Percentiles rank a stretch among this genome's conserved stretches.
phyloP scores from a whole-genome alignment of 2,329 filamentous ascomycete species.

The Erysiphe pulchra region DNA sequence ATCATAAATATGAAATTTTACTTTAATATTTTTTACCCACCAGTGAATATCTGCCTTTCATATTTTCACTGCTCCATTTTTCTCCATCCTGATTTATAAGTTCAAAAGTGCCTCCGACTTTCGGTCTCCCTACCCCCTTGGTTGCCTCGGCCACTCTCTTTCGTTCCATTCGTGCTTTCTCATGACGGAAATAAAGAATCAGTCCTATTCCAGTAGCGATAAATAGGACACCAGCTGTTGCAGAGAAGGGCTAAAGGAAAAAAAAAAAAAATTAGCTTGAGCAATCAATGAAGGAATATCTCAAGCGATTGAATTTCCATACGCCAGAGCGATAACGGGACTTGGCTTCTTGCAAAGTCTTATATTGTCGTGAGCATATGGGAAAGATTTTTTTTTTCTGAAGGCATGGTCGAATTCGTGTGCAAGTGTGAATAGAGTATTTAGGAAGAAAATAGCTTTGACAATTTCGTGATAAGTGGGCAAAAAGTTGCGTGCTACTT shows the following conservation, averaged over 20 bases:
- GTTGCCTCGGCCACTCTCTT: slow-evolving; percentile 73
- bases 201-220: slow-evolving; percentile 51
- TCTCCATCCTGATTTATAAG: slow-evolving; percentile 62
- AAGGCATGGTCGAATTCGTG: too few species aligned
- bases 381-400: not conserved
- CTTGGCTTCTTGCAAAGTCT: slow-evolving; percentile 12
- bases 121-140: slow-evolving; percentile 78
- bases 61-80: slow-evolving; percentile 48
- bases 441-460: too few species aligned
- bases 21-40: slow-evolving; percentile 16
- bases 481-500: too few species aligned
- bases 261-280: not conserved
- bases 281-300: not conserved
- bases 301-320: not conserved
- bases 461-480: too few species aligned
- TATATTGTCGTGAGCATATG: slow-evolving; percentile 5
- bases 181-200: slow-evolving; percentile 74
- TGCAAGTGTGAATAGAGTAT: too few species aligned
- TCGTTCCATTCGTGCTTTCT: slow-evolving; percentile 77
- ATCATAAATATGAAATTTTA: not conserved
- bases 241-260: slow-evolving; percentile 57
- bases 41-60: slow-evolving; percentile 68
- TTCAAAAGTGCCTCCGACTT: slow-evolving; percentile 72
- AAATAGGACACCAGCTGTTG: slow-evolving; percentile 73
- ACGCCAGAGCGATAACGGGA: slow-evolving; percentile 10